These are phyloP conservation scores for Macrolepiota albuminosa DNA, from an alignment of 768 basidiomycete genomes.

Conservation along the genomic window DNA sequence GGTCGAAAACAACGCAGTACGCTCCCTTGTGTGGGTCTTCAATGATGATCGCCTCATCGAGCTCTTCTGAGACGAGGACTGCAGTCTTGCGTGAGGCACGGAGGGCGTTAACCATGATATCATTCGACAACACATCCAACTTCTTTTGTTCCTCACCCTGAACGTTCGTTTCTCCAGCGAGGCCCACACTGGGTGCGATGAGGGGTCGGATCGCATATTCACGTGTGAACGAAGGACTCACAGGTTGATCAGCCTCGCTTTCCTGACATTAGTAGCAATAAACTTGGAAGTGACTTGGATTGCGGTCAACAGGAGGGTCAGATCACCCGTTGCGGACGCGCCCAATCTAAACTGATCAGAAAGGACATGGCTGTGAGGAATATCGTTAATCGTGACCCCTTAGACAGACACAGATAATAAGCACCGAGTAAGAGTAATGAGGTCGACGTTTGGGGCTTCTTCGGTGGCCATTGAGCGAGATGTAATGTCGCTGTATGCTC, in stretches of 20 bases:
- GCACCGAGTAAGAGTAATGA: conserved; percentile 91
- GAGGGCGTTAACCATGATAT: conserved; percentile 98
- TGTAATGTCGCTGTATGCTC: conserved; percentile 13
- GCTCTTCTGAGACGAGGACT: conserved; percentile 95
- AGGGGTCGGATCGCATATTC: conserved; percentile 5
- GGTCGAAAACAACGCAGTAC: conserved; percentile 99
- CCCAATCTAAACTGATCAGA: conserved; percentile 82
- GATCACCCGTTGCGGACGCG: conserved; percentile 81
- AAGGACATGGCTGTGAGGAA: conserved; percentile 69
- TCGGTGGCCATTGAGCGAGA: conserved; percentile 41
- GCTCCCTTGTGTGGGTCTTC: conserved; percentile 75
- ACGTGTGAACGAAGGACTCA: conserved; percentile 33
- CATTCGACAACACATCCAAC: conserved; percentile 94
- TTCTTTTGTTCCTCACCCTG: conserved; percentile 99
- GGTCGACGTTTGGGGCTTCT: conserved; percentile 75
- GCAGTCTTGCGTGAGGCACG: conserved; percentile 95
- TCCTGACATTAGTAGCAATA: conserved; percentile 96
- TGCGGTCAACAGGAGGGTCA: conserved; percentile 90
- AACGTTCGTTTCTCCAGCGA: conserved; percentile 94
- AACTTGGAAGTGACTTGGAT: conserved; percentile 97
- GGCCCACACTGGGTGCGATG: conserved; percentile 69
- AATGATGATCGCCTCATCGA: conserved; percentile 89
- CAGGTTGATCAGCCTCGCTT: conserved; percentile 96
- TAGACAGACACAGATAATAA: conserved; percentile 14
- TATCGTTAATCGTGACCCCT: background rate